phyloP scores from a whole-genome alignment of 805 yeast genomes.

The Candida namnaoensis region DNA sequence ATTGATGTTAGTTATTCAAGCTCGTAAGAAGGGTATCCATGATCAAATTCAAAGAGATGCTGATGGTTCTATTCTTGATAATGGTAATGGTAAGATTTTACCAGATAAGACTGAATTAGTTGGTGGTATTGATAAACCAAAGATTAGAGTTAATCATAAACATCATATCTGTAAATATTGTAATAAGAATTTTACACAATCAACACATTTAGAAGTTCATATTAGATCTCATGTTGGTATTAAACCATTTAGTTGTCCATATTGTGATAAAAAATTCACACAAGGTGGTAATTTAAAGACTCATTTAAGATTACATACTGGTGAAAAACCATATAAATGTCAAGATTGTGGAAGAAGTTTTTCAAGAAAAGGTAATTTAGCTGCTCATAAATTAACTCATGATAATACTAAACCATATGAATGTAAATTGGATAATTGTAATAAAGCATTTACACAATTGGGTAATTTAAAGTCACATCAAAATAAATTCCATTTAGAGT shows the following conservation, averaged over 20 bases:
- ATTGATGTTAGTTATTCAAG: constrained; percentile 84
- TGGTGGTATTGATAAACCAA: constrained; percentile 73
- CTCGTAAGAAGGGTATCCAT: constrained; percentile 70
- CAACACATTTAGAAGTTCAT: constrained; percentile 90
- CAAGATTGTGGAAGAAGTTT: constrained; percentile 67
- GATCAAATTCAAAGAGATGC: constrained; percentile 53
- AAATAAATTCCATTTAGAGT: constrained; percentile 73
- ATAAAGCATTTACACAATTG: constrained; percentile 80
- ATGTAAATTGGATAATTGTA: constrained; percentile 76
- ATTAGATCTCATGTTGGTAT: constrained; percentile 80
- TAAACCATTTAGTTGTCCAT: constrained; percentile 74
- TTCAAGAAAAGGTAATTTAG: constrained; percentile 86
- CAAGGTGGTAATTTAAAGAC: constrained; percentile 89
- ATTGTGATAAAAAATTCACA: constrained; percentile 74
- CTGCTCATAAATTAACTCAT: constrained; percentile 82
- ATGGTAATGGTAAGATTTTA: constrained; percentile 31
- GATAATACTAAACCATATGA: constrained; percentile 68
- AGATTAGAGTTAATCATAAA: constrained; percentile 29
- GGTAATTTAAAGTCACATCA: constrained; percentile 94
- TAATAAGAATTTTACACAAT: constrained; percentile 71
- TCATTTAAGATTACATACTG: constrained; percentile 80
- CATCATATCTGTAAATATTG: constrained; percentile 72
- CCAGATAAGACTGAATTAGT: constrained; percentile 60
- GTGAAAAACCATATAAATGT: constrained; percentile 86
- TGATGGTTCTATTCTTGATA: constrained; percentile 63